A percentile compares a stretch with the other conserved stretches of the same genome.
Conservation (phyloP, 2,329 filamentous ascomycete genomes). For the Sclerotinia nivalis region DNA sequence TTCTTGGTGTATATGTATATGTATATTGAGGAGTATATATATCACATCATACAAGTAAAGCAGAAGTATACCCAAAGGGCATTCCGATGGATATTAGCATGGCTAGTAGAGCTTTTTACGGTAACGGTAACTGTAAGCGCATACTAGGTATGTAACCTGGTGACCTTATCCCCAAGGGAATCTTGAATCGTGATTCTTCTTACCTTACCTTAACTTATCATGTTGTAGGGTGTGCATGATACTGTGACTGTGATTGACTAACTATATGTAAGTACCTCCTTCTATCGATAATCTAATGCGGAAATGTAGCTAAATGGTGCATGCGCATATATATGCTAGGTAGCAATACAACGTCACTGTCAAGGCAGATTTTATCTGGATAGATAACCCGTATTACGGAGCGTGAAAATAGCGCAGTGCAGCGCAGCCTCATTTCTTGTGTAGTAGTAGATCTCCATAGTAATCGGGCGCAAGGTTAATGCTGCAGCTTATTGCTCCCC, state of each 20-base stretch:
- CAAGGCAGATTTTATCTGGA: slow-evolving; percentile 1
- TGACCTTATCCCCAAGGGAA: no score
- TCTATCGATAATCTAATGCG: background rate
- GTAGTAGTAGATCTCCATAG: background rate
- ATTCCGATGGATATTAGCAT: background rate
- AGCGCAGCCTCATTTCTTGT: no score
- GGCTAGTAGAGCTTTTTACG: no score
- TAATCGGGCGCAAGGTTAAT: background rate
- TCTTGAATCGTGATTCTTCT: background rate
- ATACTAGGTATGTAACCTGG: no score
- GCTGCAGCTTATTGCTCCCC: background rate
- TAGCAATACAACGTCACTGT: background rate
- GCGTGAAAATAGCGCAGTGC: no score
- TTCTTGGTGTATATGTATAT: background rate
- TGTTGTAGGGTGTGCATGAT: background rate
- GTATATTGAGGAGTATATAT: background rate
- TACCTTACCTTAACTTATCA: background rate
- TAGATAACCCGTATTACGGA: background rate
- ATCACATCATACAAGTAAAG: background rate
- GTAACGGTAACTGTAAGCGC: no score
- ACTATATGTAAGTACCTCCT: no score
- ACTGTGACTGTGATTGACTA: background rate
- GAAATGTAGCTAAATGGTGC: background rate
- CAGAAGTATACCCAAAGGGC: background rate
- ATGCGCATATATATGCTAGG: background rate